Conservation (phyloP, 2,329 filamentous ascomycete species). For the Cladosporium cucumerinum region DNA sequence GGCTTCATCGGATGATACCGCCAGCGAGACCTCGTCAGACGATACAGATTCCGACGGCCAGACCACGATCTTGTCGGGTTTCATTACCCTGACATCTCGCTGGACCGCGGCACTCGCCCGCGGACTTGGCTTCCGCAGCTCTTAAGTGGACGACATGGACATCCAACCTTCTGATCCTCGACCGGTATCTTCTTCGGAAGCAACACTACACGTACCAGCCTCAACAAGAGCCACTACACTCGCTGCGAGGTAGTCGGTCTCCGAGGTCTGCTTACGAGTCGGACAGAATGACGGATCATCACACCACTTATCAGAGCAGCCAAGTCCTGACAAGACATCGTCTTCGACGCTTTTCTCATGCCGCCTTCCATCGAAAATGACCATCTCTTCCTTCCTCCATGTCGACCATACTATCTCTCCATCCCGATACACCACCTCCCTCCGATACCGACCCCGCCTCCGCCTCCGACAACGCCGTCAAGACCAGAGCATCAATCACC, state of each 20-base stretch:
- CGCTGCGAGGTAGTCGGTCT: slow-evolving; percentile 13
- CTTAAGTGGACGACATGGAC: slow-evolving; percentile 8
- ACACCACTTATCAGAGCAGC: neutral
- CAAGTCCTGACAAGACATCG: slow-evolving; percentile 1
- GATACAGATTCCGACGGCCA: neutral
- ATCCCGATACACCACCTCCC: neutral
- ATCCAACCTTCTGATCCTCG: neutral
- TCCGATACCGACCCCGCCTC: neutral
- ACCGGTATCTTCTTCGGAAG: slow-evolving; percentile 12
- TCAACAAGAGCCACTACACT: slow-evolving; percentile 9
- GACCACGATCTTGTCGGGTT: neutral
- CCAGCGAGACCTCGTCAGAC: neutral
- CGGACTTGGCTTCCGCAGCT: neutral
- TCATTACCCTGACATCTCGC: neutral
- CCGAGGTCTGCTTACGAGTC: slow-evolving; percentile 10
- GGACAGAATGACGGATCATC: slow-evolving; percentile 3
- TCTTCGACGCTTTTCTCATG: neutral
- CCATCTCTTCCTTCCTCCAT: neutral
- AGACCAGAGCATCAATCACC: neutral
- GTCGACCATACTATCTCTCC: neutral
- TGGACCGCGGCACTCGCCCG: neutral
- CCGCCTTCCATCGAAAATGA: neutral
- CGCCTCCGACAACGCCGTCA: neutral
- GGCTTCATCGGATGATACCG: neutral
- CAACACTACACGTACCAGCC: slow-evolving; percentile 8